Conservation (phyloP, 2,329 filamentous ascomycete genomes). For the Lasiodiplodia theobromae region DNA sequence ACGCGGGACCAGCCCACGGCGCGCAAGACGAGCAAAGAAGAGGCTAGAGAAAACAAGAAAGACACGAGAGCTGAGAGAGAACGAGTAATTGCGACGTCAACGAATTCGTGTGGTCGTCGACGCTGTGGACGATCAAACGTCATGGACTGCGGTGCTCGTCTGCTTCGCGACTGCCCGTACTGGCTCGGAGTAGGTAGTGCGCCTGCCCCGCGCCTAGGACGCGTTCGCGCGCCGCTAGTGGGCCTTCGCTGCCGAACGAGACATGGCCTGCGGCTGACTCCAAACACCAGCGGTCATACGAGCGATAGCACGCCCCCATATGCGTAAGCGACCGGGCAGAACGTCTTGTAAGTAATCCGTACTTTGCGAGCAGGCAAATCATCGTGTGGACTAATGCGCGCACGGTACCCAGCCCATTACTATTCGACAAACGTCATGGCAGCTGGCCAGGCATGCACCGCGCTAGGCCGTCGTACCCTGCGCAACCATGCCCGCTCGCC, state of each 20-base stretch:
- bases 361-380: not conserved
- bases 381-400: conserved; percentile 1
- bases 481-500: conserved; percentile 1
- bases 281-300: conserved; percentile 19
- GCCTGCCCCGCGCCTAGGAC: conserved; percentile 1
- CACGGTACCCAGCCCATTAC: not conserved
- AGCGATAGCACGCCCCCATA: not conserved
- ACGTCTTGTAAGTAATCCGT: not conserved
- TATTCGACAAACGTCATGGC: conserved; percentile 7
- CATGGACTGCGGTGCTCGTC: not conserved
- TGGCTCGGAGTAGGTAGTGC: not conserved
- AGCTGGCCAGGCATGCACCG: conserved; percentile 8
- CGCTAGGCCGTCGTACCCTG: conserved; percentile 8
- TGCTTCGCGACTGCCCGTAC: not conserved
- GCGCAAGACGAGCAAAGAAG: not conserved
- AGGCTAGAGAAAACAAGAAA: not conserved
- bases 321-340: not conserved
- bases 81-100: conserved; percentile 8
- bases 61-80: not conserved
- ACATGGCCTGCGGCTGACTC: conserved; percentile 8
- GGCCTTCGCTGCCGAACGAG: not conserved
- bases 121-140: not conserved
- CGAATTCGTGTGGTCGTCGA: not conserved
- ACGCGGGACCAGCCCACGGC: conserved; percentile 7
- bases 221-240: conserved; percentile 12